These are phyloP conservation scores for Sambucus nigra DNA, from an alignment of 129 eudicot genomes.

Conservation along the genomic window DNA sequence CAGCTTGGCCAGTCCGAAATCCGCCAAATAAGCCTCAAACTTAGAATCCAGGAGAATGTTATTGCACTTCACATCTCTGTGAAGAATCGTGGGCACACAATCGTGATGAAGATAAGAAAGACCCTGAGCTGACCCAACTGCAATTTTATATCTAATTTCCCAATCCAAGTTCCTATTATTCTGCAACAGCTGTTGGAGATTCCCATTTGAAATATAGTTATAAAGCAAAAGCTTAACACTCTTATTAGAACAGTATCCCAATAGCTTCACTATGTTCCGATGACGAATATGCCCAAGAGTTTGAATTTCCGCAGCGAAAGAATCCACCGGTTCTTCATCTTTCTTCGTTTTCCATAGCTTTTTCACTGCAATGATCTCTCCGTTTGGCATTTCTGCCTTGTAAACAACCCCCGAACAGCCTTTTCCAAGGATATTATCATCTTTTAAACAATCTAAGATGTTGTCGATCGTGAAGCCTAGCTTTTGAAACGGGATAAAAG, in stretches of 20 bases:
- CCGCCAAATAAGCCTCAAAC: constrained; percentile 83
- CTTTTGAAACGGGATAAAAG: constrained; percentile 87
- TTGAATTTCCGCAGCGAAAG: constrained; percentile 88
- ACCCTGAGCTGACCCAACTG: constrained; percentile 91
- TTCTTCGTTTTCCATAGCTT: constrained; percentile 88
- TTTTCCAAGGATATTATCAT: constrained; percentile 81
- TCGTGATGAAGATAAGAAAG: constrained; percentile 91
- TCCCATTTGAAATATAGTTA: constrained; percentile 77
- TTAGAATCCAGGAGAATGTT: constrained; percentile 81
- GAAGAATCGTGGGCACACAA: constrained; percentile 81
- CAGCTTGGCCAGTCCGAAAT: constrained; percentile 89
- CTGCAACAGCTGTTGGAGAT: constrained; percentile 68
- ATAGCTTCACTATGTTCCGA: constrained; percentile 69
- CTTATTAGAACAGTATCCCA: constrained; percentile 86
- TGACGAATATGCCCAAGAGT: constrained; percentile 89
- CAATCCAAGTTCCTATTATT: constrained; percentile 78
- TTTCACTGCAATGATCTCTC: constrained; percentile 82
- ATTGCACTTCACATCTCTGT: constrained; percentile 91
- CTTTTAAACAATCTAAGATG: constrained; percentile 82
- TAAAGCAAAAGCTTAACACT: constrained; percentile 84
- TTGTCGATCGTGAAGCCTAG: constrained; percentile 64
- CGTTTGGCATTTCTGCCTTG: constrained; percentile 86
- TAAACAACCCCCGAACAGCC: constrained; percentile 89
- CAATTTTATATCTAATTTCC: constrained; percentile 89
- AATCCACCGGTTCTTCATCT: constrained; percentile 63